Evolutionary conservation across 179 eudicot species (phyloP).

Genomic region (Corrigiola litoralis): DNA sequence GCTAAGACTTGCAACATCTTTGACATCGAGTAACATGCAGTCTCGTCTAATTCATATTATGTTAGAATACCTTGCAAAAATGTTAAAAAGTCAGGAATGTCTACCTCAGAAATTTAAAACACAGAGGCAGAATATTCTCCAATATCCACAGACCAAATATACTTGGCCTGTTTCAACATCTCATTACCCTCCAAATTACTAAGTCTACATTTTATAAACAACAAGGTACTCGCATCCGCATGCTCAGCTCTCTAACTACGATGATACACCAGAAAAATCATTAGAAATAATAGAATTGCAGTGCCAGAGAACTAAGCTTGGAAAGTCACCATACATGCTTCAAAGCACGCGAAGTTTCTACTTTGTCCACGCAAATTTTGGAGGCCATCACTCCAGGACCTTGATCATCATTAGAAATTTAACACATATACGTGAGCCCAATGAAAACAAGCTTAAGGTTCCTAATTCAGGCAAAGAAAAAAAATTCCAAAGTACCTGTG

Average conservation of each 20-base stretch:
- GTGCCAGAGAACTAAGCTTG: background rate
- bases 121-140: no score
- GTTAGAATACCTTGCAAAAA: no score
- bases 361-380: constrained; percentile 86
- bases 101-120: no score
- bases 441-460: background rate
- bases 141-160: no score
- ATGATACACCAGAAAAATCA: background rate
- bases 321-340: constrained; percentile 46
- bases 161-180: no score
- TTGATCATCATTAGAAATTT: constrained; percentile 21
- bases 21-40: no score
- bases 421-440: background rate
- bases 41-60: no score
- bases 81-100: no score
- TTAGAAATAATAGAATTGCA: background rate
- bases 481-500: constrained; percentile 44
- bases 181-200: no score
- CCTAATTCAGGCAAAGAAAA: background rate
- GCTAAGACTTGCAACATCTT: no score
- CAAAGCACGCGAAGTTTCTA: constrained; percentile 70
- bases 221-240: no score
- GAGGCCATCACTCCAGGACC: constrained; percentile 80
- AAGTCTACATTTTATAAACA: no score
- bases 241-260: background rate